Evolutionary conservation across 2,329 filamentous ascomycete genomes (phyloP).

Genomic region (Fonsecaea nubica): DNA sequence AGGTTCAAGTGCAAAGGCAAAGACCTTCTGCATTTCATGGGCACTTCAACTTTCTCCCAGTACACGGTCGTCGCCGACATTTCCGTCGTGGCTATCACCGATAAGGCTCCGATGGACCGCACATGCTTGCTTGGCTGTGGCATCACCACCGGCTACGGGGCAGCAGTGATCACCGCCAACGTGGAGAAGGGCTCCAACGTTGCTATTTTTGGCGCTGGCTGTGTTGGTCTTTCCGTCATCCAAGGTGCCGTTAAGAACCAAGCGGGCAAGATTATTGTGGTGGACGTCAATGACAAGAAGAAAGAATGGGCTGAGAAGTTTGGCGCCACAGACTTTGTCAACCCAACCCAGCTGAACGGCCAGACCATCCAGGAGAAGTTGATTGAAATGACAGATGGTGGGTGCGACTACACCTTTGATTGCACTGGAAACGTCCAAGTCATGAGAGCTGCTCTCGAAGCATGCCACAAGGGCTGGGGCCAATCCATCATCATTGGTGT

Average conservation of each 20-base stretch:
- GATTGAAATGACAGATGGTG: constrained; percentile 96
- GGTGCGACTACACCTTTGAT: constrained; percentile 98
- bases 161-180: constrained; percentile 89
- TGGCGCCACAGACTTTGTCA: constrained; percentile 95
- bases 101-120: constrained; percentile 90
- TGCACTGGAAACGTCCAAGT: constrained; percentile 97
- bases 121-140: constrained; percentile 96
- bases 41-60: constrained; percentile 97
- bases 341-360: constrained; percentile 78
- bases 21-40: constrained; percentile 98
- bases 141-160: constrained; percentile 98
- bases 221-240: constrained; percentile 92
- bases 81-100: constrained; percentile 91
- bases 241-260: constrained; percentile 89
- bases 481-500: constrained; percentile 98
- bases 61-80: constrained; percentile 99
- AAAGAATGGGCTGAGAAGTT: constrained; percentile 94
- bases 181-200: constrained; percentile 89
- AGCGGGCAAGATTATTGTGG: constrained; percentile 67
- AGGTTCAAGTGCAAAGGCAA: constrained; percentile 95
- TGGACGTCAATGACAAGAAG: constrained; percentile 85
- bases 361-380: constrained; percentile 90
- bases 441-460: constrained; percentile 85
- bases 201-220: constrained; percentile 93
- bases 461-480: constrained; percentile 99